phyloP scores from a whole-genome alignment of 163 green algal genomes.

The Chlamydomonas reinhardtii region DNA sequence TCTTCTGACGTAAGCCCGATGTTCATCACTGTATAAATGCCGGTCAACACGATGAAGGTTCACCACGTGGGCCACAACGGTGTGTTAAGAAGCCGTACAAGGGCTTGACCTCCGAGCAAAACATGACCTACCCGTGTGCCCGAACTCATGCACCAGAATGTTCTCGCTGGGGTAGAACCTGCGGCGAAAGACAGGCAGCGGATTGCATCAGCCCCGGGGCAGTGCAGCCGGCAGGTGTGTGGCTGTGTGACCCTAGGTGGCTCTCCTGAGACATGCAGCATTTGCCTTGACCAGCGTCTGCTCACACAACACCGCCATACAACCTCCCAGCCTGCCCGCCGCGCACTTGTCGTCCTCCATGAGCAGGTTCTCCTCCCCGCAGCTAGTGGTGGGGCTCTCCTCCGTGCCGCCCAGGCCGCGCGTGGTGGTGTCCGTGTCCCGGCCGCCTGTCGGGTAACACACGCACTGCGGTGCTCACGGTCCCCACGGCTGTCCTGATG shows the following conservation, averaged over 20 bases:
- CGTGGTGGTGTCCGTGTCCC: conserved; percentile 72
- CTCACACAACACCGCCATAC: too few relatives aligned
- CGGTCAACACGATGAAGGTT: too few relatives aligned
- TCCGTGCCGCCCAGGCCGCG: conserved; percentile 74
- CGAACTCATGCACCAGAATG: conserved; percentile 87
- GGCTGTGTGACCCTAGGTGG: too few relatives aligned
- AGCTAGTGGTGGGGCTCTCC: conserved; percentile 63
- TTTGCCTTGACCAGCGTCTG: too few relatives aligned
- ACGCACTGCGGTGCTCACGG: not conserved
- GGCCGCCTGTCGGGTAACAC: conserved; percentile 31
- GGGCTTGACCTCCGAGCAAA: too few relatives aligned
- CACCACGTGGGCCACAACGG: too few relatives aligned
- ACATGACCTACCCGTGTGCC: conserved; percentile 48
- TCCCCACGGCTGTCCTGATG: too few relatives aligned
- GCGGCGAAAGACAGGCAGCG: not conserved
- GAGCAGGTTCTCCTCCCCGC: conserved; percentile 81
- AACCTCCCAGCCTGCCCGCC: not conserved
- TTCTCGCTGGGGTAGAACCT: conserved; percentile 74
- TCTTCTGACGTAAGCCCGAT: conserved; percentile 54
- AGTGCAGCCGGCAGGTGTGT: too few relatives aligned
- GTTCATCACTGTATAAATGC: conserved; percentile 62
- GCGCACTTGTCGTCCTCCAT: conserved; percentile 70
- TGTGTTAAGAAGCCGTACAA: too few relatives aligned
- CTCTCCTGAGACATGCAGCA: too few relatives aligned
- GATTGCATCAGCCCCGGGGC: not conserved